phyloP scores from a whole-genome alignment of 2,329 filamentous ascomycete species.

The Graphiopsis chlorocephala region DNA sequence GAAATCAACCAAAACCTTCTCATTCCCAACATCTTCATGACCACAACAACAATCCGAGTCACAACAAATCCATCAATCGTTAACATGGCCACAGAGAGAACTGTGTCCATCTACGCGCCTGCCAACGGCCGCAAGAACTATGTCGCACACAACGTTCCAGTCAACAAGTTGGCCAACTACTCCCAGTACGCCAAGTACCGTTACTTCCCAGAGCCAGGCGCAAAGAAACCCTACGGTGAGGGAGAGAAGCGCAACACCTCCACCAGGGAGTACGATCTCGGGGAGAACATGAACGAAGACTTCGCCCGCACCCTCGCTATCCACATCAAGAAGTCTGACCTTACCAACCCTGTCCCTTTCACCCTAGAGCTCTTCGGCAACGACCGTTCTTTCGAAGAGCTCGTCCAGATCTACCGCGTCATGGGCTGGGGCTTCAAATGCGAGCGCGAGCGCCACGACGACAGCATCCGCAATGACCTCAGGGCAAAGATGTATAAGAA shows the following conservation, averaged over 20 bases:
- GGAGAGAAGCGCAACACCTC: neutral
- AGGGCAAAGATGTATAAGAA: neutral
- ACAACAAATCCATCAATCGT: too few relatives aligned
- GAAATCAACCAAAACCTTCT: neutral
- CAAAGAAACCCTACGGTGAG: neutral
- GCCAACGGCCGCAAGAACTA: neutral
- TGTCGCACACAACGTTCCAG: slow-evolving; percentile 5
- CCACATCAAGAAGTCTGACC: neutral
- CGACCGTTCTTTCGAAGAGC: neutral
- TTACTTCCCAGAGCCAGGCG: neutral
- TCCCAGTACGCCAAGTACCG: slow-evolving; percentile 7
- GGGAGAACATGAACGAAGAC: neutral
- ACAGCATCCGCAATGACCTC: neutral
- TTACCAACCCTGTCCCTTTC: neutral
- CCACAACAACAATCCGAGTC: neutral
- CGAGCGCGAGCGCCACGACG: neutral
- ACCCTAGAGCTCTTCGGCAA: neutral
- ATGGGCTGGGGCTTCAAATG: neutral
- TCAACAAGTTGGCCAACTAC: slow-evolving; percentile 10
- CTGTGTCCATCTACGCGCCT: neutral
- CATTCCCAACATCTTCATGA: neutral
- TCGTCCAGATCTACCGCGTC: neutral
- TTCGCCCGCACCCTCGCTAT: neutral
- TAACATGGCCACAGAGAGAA: neutral
- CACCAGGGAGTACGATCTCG: neutral